phyloP scores from a whole-genome alignment of 441 rosid genomes.

The Gossypium davidsonii region DNA sequence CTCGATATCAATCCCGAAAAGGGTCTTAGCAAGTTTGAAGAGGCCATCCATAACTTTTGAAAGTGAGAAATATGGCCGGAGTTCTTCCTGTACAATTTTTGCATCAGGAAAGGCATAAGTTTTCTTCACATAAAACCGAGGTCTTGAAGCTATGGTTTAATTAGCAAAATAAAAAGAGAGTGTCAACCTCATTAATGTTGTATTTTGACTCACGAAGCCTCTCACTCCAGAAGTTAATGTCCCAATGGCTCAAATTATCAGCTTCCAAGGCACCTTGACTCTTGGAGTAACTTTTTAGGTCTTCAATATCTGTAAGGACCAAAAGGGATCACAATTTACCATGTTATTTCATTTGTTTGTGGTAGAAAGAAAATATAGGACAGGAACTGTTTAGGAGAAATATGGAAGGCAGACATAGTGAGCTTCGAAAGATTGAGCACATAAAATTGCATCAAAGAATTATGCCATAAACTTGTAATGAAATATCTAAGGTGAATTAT shows the following conservation, averaged over 20 bases:
- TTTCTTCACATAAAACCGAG: not conserved
- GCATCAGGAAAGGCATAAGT: conserved; percentile 5
- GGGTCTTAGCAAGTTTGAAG: conserved; percentile 63
- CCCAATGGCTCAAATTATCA: conserved; percentile 73
- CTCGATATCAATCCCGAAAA: conserved; percentile 69
- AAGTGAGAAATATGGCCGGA: conserved; percentile 83
- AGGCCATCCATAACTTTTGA: conserved; percentile 93
- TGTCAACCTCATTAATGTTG: conserved; percentile 74
- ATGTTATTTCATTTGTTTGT: not conserved
- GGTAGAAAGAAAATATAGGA: not conserved
- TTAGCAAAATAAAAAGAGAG: not conserved
- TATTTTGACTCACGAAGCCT: conserved; percentile 92
- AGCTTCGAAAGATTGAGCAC: not conserved
- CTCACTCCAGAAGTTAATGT: conserved; percentile 84
- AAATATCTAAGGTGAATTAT: conserved; percentile 2
- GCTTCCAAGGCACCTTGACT: conserved; percentile 67
- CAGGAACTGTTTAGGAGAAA: not conserved
- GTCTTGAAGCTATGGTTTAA: not conserved
- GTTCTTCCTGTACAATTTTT: conserved; percentile 56
- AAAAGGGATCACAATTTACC: not conserved
- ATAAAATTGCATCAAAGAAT: not conserved
- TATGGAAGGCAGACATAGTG: not conserved
- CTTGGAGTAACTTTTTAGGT: conserved; percentile 64
- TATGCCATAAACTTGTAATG: not conserved
- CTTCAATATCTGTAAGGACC: conserved; percentile 60